Percentiles rank a stretch among this genome's conserved stretches.
Evolutionary conservation across 2,329 filamentous ascomycete species (phyloP).

Genomic region (Parastagonospora nodorum): DNA sequence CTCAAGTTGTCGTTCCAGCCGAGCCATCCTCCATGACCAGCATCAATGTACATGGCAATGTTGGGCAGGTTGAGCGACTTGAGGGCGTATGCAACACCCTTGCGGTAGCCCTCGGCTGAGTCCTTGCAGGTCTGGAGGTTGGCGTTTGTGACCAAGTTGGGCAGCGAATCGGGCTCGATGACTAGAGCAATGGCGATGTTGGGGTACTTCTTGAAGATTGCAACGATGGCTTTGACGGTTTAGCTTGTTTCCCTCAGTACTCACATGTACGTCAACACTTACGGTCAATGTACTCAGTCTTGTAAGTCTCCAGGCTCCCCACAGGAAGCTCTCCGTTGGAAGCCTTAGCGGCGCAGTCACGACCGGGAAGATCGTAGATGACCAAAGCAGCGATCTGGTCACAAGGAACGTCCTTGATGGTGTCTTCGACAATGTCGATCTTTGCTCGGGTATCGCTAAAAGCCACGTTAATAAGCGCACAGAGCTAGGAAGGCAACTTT

Average conservation of each 20-base stretch:
- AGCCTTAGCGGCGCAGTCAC: constrained; percentile 68
- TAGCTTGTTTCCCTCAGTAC: not conserved
- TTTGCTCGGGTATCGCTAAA: constrained; percentile 55
- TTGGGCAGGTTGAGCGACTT: constrained; percentile 65
- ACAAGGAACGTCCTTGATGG: constrained; percentile 58
- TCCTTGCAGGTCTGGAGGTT: constrained; percentile 60
- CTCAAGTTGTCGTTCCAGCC: constrained; percentile 67
- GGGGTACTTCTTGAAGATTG: constrained; percentile 61
- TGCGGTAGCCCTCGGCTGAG: constrained; percentile 62
- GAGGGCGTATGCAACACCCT: constrained; percentile 64
- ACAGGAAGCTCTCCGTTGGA: constrained; percentile 69
- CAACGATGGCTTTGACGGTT: constrained; percentile 53
- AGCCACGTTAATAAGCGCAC: not conserved
- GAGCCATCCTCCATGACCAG: constrained; percentile 69
- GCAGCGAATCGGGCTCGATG: constrained; percentile 67
- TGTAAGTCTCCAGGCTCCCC: constrained; percentile 57
- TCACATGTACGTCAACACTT: constrained; percentile 10
- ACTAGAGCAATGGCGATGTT: constrained; percentile 45
- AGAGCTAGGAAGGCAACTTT: not conserved
- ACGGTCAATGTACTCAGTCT: constrained; percentile 59
- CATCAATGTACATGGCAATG: constrained; percentile 68
- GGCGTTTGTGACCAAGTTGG: constrained; percentile 67
- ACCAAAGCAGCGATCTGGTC: constrained; percentile 60
- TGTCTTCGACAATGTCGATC: constrained; percentile 54
- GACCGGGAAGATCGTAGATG: constrained; percentile 68